phyloP scores from a whole-genome alignment of 1,284 basidiomycete genomes.

The Boletus mariae region DNA sequence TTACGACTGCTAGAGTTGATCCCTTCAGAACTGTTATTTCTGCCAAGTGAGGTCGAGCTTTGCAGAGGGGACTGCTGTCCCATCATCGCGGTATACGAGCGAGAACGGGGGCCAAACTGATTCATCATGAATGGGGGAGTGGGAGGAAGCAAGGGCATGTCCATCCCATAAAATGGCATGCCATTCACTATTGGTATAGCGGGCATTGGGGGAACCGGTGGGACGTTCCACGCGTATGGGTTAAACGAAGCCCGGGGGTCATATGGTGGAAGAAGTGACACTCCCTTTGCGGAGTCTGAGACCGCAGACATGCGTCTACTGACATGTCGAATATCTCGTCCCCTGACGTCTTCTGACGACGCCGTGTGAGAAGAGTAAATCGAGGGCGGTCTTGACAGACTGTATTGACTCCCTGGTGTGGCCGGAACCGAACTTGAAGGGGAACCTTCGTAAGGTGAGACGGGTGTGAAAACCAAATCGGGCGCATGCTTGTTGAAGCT shows the following conservation, averaged over 20 bases:
- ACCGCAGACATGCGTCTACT: conserved; percentile 45
- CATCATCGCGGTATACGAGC: conserved; percentile 17
- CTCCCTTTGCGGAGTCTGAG: conserved; percentile 37
- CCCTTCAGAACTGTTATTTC: conserved; percentile 27
- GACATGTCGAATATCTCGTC: conserved; percentile 34
- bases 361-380: conserved; percentile 43
- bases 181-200: conserved; percentile 28
- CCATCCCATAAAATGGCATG: conserved; percentile 39
- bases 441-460: conserved; percentile 36
- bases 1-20: conserved; percentile 16
- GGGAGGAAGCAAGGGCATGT: conserved; percentile 69
- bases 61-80: conserved; percentile 26
- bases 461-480: conserved; percentile 34
- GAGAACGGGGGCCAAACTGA: conserved; percentile 36
- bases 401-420: conserved; percentile 32
- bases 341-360: conserved; percentile 56
- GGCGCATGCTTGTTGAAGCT: conserved; percentile 44
- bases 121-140: conserved; percentile 72
- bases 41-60: conserved; percentile 16
- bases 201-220: conserved; percentile 30
- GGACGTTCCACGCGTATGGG: conserved; percentile 31
- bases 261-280: conserved; percentile 32
- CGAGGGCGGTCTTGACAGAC: conserved; percentile 50
- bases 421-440: conserved; percentile 46
- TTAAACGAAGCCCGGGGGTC: conserved; percentile 37